phyloP scores from a whole-genome alignment of 2,329 filamentous ascomycete genomes.

The Ophiognomonia clavigignenti-juglandacearum region DNA sequence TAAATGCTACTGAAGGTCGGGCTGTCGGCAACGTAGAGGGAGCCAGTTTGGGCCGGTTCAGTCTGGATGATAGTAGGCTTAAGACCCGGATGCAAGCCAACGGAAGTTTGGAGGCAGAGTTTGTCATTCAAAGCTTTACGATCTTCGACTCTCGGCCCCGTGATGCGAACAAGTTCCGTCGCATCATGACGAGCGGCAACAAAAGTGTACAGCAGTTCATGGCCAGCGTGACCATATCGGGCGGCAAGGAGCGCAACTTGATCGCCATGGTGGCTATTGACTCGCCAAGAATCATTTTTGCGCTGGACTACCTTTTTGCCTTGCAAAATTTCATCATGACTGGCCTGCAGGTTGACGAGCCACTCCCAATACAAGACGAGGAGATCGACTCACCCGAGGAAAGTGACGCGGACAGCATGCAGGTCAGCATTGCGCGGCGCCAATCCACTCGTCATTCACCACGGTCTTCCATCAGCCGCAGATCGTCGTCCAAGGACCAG shows the following conservation, averaged over 20 bases:
- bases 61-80: conserved; percentile 83
- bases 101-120: conserved; percentile 83
- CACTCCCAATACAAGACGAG: conserved; percentile 40
- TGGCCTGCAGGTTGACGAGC: conserved; percentile 63
- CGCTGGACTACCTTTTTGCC: conserved; percentile 90
- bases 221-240: conserved; percentile 91
- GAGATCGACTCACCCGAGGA: conserved; percentile 44
- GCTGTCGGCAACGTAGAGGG: conserved; percentile 75
- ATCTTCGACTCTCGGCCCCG: conserved; percentile 86
- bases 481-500: neutral
- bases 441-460: conserved; percentile 31
- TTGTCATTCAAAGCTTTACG: conserved; percentile 90
- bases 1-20: conserved; percentile 68
- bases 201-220: conserved; percentile 96
- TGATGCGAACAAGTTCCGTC: conserved; percentile 92
- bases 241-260: conserved; percentile 72
- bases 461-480: conserved; percentile 19
- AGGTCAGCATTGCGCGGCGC: conserved; percentile 32
- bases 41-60: conserved; percentile 88
- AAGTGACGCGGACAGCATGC: conserved; percentile 56
- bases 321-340: conserved; percentile 77
- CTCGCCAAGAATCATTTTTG: conserved; percentile 90
- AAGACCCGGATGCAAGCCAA: conserved; percentile 94
- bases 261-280: conserved; percentile 93
- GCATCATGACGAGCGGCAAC: conserved; percentile 97